phyloP scores from a whole-genome alignment of 2,329 filamentous ascomycete species.

The Zymoseptoria passerinii region DNA sequence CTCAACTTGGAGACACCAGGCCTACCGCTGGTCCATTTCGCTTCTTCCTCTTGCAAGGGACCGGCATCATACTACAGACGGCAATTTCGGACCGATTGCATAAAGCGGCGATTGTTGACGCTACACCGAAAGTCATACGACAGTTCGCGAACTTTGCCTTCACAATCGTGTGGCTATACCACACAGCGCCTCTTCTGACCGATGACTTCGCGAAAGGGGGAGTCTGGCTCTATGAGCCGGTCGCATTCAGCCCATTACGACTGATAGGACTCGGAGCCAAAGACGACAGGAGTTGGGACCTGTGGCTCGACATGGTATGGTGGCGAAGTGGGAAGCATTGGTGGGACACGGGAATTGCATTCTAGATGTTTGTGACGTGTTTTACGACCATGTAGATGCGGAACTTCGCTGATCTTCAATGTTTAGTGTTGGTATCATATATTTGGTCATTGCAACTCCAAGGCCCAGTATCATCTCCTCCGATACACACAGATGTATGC shows the following conservation, averaged over 20 bases:
- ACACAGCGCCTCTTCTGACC: constrained; percentile 56
- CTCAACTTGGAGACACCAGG: constrained; percentile 52
- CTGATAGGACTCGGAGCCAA: constrained; percentile 54
- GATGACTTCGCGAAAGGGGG: constrained; percentile 69
- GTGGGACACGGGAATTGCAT: constrained; percentile 50
- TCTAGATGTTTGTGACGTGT: constrained; percentile 19
- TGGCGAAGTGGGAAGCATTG: constrained; percentile 56
- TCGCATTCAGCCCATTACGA: constrained; percentile 67
- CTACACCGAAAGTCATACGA: constrained; percentile 40
- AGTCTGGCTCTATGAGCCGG: constrained; percentile 71
- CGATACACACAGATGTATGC: no score
- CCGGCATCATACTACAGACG: constrained; percentile 57
- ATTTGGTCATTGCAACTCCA: no score
- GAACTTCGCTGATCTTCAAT: no score
- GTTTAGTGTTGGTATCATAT: no score
- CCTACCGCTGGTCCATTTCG: constrained; percentile 46
- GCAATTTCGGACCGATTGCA: constrained; percentile 32
- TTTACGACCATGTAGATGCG: no score
- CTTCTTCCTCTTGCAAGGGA: constrained; percentile 66
- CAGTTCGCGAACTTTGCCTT: constrained; percentile 54
- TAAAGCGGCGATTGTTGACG: constrained; percentile 21
- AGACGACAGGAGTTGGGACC: constrained; percentile 60
- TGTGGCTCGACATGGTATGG: constrained; percentile 47
- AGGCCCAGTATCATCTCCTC: no score
- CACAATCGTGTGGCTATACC: constrained; percentile 58